Evolutionary conservation across 176 grass and related monocot genomes (phyloP).

Genomic region (Zizania latifolia): DNA sequence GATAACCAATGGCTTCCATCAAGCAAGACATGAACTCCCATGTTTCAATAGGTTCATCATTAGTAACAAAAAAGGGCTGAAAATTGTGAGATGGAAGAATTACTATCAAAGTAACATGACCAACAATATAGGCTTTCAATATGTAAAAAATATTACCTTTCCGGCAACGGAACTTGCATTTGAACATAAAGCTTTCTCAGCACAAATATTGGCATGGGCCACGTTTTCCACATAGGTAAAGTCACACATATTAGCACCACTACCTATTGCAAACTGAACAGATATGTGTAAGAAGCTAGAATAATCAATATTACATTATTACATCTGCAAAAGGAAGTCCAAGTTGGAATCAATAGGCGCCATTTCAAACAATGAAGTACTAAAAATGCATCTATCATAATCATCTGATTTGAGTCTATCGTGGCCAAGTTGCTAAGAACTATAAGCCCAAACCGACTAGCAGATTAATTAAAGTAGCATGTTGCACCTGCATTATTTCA

Average conservation of each 20-base stretch:
- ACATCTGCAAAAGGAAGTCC: background rate
- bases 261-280: conserved; percentile 70
- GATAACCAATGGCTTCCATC: conserved; percentile 72
- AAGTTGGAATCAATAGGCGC: background rate
- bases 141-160: conserved; percentile 46
- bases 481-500: background rate
- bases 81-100: conserved; percentile 1
- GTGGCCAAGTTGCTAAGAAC: background rate
- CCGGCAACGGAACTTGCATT: conserved; percentile 49
- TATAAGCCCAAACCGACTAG: background rate
- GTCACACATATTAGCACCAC: conserved; percentile 55
- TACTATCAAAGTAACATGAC: conserved; percentile 10
- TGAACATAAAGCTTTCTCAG: conserved; percentile 52
- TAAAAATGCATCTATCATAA: background rate
- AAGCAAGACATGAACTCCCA: conserved; percentile 90
- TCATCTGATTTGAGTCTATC: background rate
- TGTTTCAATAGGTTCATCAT: conserved; percentile 59
- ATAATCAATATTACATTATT: background rate
- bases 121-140: conserved; percentile 6
- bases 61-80: conserved; percentile 89
- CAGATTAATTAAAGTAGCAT: background rate
- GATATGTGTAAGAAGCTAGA: conserved; percentile 12
- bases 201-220: conserved; percentile 58
- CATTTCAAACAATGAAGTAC: background rate
- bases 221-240: conserved; percentile 77